Percentiles rank a stretch among this genome's conserved stretches.
Evolutionary conservation across 169 alveolate genomes (phyloP).

Genomic region (Pseudocohnilembus persalinus): DNA sequence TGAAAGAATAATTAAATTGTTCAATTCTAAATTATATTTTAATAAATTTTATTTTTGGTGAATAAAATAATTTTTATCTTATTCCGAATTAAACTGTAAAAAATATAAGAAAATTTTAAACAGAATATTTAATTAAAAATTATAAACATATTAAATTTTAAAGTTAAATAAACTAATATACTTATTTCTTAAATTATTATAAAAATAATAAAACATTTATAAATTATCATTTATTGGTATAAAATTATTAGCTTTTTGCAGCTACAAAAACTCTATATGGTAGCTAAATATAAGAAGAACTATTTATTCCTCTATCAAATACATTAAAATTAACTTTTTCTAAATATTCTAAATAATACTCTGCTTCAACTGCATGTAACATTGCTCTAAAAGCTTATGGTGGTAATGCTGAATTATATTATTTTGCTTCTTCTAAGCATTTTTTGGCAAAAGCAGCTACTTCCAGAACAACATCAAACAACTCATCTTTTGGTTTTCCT

Average conservation of each 20-base stretch:
- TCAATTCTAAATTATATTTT: too few species aligned
- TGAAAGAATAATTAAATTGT: too few species aligned
- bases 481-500: conserved; percentile 48
- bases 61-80: too few species aligned
- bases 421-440: conserved; percentile 18
- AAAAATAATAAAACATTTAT: background rate
- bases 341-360: conserved; percentile 24
- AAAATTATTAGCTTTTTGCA: conserved; percentile 20
- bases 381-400: conserved; percentile 46
- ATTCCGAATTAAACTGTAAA: too few species aligned
- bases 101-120: too few species aligned
- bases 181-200: background rate
- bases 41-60: too few species aligned
- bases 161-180: too few species aligned
- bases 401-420: conserved; percentile 18
- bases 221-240: background rate
- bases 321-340: conserved; percentile 42
- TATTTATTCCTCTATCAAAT: conserved; percentile 38
- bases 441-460: conserved; percentile 46
- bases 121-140: too few species aligned
- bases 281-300: conserved; percentile 29
- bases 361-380: conserved; percentile 27
- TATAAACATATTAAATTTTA: too few species aligned
- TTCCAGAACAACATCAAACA: conserved; percentile 46
- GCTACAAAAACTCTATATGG: conserved; percentile 21